Conservation (phyloP, 2,329 filamentous ascomycete species). For the Shiraia sp. region DNA sequence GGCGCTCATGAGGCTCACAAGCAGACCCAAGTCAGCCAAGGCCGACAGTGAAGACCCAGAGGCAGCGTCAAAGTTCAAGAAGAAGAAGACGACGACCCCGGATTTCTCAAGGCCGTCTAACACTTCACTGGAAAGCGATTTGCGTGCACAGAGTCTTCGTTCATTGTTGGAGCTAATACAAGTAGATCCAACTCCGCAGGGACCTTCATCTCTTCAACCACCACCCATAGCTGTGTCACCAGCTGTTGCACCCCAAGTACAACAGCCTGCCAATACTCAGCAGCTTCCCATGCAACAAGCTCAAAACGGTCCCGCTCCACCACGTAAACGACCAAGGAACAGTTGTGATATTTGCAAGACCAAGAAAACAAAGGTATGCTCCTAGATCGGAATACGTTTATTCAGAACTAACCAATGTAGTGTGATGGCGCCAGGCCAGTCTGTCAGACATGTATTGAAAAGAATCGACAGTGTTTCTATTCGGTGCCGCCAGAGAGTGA, state of each 20-base stretch:
- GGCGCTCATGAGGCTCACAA: constrained; percentile 29
- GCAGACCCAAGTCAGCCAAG: constrained; percentile 25
- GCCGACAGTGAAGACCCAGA: constrained; percentile 20
- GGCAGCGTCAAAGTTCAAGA: constrained; percentile 20
- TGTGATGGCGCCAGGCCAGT: constrained; percentile 41
- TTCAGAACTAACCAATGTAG: constrained; percentile 21
- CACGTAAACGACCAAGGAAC: constrained; percentile 30
- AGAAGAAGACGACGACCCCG: constrained; percentile 27
- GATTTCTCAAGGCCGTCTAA: constrained; percentile 31
- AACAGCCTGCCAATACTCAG: constrained; percentile 5
- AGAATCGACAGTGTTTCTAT: constrained; percentile 42
- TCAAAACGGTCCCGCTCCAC: constrained; percentile 11
- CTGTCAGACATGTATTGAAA: constrained; percentile 41
- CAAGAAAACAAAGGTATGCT: constrained; percentile 43
- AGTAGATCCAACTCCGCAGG: constrained; percentile 21
- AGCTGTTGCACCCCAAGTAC: constrained; percentile 1
- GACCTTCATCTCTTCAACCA: constrained; percentile 16
- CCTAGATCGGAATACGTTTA: background rate
- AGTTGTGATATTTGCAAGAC: constrained; percentile 43
- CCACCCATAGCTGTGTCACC: too few species aligned
- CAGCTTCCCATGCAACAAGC: constrained; percentile 7
- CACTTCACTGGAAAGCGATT: constrained; percentile 45
- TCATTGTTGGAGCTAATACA: constrained; percentile 44
- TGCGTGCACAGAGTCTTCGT: constrained; percentile 42
- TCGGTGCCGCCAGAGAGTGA: constrained; percentile 20